Percentiles rank a stretch among this genome's conserved stretches.
These are phyloP conservation scores for Fusarium sp. DNA, from an alignment of 2,329 filamentous ascomycete species.

Conservation along the genomic window DNA sequence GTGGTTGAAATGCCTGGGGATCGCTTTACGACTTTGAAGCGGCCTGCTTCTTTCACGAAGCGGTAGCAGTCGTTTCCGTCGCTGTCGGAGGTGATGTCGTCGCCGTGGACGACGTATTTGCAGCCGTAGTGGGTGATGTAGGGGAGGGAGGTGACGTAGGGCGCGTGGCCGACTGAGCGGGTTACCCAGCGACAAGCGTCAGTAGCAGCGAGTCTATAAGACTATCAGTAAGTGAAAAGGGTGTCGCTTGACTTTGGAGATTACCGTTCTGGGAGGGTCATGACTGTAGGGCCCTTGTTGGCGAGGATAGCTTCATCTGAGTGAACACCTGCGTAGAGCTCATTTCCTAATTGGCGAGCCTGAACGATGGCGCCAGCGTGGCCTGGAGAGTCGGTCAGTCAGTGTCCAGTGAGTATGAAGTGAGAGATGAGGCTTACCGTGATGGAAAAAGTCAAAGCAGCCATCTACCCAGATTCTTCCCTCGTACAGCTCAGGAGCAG, in stretches of 20 bases:
- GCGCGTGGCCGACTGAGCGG: constrained; percentile 82
- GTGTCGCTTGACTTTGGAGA: constrained; percentile 13
- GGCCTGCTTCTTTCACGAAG: constrained; percentile 91
- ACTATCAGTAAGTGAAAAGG: not conserved
- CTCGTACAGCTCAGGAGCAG: constrained; percentile 67
- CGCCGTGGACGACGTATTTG: constrained; percentile 94
- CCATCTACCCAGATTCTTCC: constrained; percentile 97
- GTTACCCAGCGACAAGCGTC: constrained; percentile 97
- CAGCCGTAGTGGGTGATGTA: constrained; percentile 98
- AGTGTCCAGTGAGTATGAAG: not conserved
- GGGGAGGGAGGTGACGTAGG: constrained; percentile 92
- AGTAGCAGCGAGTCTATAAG: constrained; percentile 80
- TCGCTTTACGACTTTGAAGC: constrained; percentile 96
- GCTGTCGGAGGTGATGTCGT: constrained; percentile 96
- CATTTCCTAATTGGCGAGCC: constrained; percentile 87
- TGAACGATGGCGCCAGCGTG: constrained; percentile 98
- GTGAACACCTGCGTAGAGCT: constrained; percentile 93
- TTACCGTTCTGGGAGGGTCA: constrained; percentile 89
- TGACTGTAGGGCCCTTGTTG: constrained; percentile 98
- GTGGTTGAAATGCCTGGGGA: constrained; percentile 98
- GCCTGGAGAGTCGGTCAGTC: constrained; percentile 61
- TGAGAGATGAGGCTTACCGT: constrained; percentile 68
- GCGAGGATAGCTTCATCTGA: constrained; percentile 95
- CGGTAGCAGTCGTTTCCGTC: constrained; percentile 96
- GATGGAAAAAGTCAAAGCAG: constrained; percentile 99